Evolutionary conservation across 768 basidiomycete genomes (phyloP).

Genomic region (Amanita rimosa): DNA sequence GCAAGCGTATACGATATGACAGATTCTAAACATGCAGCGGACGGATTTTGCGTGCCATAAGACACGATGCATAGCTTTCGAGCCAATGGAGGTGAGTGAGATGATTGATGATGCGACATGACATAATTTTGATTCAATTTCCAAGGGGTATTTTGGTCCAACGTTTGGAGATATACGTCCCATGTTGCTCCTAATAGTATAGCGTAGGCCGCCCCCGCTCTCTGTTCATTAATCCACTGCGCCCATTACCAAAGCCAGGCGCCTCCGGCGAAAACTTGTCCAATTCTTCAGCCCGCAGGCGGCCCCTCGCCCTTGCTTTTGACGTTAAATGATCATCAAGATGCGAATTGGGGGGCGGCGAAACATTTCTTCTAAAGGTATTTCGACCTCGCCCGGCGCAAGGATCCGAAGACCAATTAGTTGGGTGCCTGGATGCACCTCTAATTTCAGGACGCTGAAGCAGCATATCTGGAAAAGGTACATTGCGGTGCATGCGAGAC

Average conservation of each 20-base stretch:
- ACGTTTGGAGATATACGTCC: not conserved
- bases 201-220: conserved; percentile 16
- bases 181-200: conserved; percentile 2
- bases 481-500: conserved; percentile 11
- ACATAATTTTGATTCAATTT: conserved; percentile 2
- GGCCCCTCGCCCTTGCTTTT: conserved; percentile 34
- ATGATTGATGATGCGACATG: not conserved
- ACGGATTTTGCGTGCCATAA: conserved; percentile 1
- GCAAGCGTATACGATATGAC: conserved; percentile 1
- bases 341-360: conserved; percentile 41
- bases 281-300: conserved; percentile 43
- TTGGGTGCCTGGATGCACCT: conserved; percentile 25
- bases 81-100: not conserved
- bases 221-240: conserved; percentile 47
- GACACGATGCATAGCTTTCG: not conserved
- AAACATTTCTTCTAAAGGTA: conserved; percentile 42
- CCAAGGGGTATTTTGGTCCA: not conserved
- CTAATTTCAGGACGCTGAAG: conserved; percentile 2
- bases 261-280: conserved; percentile 34
- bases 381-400: conserved; percentile 36
- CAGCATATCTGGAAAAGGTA: not conserved
- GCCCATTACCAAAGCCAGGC: conserved; percentile 53
- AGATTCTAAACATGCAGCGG: not conserved
- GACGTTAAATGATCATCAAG: conserved; percentile 12
- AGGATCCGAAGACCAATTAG: conserved; percentile 35